Conservation (phyloP, 1,284 basidiomycete species). For the Polyporus tsugae region DNA sequence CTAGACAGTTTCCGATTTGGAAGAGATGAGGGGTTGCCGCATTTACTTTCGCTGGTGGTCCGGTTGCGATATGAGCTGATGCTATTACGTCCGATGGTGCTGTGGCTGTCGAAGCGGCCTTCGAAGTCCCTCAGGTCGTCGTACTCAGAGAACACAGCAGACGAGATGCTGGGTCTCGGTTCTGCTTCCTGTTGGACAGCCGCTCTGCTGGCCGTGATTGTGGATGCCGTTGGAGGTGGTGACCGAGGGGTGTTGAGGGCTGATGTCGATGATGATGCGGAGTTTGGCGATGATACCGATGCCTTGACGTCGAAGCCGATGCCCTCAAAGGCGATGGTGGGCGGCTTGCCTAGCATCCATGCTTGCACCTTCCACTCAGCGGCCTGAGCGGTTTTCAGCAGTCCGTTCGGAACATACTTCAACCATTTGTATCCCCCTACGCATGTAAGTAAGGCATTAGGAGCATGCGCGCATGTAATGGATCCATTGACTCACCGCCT, state of each 20-base stretch:
- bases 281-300: slow-evolving; percentile 28
- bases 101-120: slow-evolving; percentile 81
- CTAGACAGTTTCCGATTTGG: slow-evolving; percentile 66
- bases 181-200: slow-evolving; percentile 45
- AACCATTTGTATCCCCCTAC: slow-evolving; percentile 92
- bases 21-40: slow-evolving; percentile 31
- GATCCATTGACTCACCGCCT: slow-evolving; percentile 63
- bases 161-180: slow-evolving; percentile 38
- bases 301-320: slow-evolving; percentile 72
- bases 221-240: slow-evolving; percentile 25
- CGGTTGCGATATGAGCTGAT: slow-evolving; percentile 44
- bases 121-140: slow-evolving; percentile 86
- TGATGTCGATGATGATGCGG: slow-evolving; percentile 29
- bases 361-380: slow-evolving; percentile 97
- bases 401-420: slow-evolving; percentile 93
- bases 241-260: slow-evolving; percentile 23
- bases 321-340: slow-evolving; percentile 79
- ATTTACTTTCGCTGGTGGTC: slow-evolving; percentile 45
- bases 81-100: slow-evolving; percentile 63
- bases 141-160: slow-evolving; percentile 80
- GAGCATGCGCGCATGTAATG: too few relatives aligned
- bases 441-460: slow-evolving; percentile 8
- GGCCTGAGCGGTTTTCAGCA: slow-evolving; percentile 94
- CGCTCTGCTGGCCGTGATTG: slow-evolving; percentile 23
- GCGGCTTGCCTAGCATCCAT: slow-evolving; percentile 96